A percentile compares a stretch with the other conserved stretches of the same genome.
These are phyloP conservation scores for Guillardia theta DNA, from an alignment of 78 protist genomes.

Conservation along the genomic window DNA sequence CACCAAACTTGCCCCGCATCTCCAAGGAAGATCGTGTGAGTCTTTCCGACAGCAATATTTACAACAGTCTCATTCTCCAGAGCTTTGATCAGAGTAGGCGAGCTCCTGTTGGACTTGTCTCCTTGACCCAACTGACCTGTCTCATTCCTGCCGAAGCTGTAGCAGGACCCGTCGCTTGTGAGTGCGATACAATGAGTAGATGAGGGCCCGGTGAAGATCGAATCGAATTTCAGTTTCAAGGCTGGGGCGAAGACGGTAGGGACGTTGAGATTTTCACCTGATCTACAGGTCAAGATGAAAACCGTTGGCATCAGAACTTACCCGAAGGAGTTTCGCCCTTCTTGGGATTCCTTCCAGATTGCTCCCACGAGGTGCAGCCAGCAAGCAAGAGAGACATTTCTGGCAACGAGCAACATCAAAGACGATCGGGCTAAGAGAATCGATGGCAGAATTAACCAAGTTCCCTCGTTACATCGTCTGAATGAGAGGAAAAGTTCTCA, in stretches of 20 bases:
- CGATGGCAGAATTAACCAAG: too few relatives aligned
- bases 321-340: neutral
- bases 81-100: neutral
- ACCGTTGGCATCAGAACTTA: neutral
- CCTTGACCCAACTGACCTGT: neutral
- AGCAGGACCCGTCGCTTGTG: neutral
- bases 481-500: too few relatives aligned
- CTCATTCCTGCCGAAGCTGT: neutral
- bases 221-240: neutral
- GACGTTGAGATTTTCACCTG: neutral
- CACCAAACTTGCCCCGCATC: neutral
- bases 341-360: neutral
- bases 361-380: constrained; percentile 10
- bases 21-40: neutral
- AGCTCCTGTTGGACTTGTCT: neutral
- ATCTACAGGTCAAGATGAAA: neutral
- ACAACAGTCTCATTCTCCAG: neutral
- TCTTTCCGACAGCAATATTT: neutral
- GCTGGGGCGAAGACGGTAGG: neutral
- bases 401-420: too few relatives aligned
- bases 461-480: too few relatives aligned
- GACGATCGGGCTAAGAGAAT: too few relatives aligned
- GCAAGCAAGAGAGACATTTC: neutral
- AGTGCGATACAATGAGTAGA: neutral
- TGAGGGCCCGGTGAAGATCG: neutral